Base-by-base conservation (phyloP, 1,284 basidiomycete species). In the Sphagnurus paluster region DNA sequence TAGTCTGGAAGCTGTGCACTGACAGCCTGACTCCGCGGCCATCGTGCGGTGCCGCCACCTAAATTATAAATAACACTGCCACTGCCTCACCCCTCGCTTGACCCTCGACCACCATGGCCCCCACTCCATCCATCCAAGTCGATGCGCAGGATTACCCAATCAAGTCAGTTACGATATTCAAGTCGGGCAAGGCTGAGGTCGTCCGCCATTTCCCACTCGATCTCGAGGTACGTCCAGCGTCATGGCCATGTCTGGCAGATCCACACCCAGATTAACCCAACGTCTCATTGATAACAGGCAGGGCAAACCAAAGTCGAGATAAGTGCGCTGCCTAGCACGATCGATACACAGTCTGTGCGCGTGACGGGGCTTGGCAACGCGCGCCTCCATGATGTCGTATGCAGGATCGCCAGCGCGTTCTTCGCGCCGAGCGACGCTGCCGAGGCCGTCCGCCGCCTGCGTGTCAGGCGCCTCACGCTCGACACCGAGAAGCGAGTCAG, bases 281-380 rank as follows among this genome's bases (percentile, higher is more conserved):
- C 28, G 2, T 16, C 41, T 46, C n/a, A n/a, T 7, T 13, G 26
- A 39, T n/a, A 23, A n/a, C 44, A 80, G 79, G 63, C 64, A 45
- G 79, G 79, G 1, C 69, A 69, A 42, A 80, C 74, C 52, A 71
- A 73, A 52, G 55, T 81, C 39, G 63, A 70, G 40, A 75, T 81
- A 32, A 63, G 54, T 20, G 67, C 67, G 33, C 66, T 82, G 8
- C 66, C 79, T 5, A 69, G 69, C 52, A 64, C 60, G 26, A 72
- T 80, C 40, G 75, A 78, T 49, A 67, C 67, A 0, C 65, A 77
- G 8, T 76, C 76, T 16, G 67, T 74, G 28, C 67, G 78, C 25
- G 68, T 80, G 10, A 71, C 72, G 38, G 75, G 73, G 7, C 60
- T 78, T n/a, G 68, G 66, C 14, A 61, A 69, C 24, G 71, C 72